A percentile compares a stretch with the other conserved stretches of the same genome.
These are phyloP conservation scores for Xylariaceae sp. DNA, from an alignment of 2,329 filamentous ascomycete species.

Conservation along the genomic window DNA sequence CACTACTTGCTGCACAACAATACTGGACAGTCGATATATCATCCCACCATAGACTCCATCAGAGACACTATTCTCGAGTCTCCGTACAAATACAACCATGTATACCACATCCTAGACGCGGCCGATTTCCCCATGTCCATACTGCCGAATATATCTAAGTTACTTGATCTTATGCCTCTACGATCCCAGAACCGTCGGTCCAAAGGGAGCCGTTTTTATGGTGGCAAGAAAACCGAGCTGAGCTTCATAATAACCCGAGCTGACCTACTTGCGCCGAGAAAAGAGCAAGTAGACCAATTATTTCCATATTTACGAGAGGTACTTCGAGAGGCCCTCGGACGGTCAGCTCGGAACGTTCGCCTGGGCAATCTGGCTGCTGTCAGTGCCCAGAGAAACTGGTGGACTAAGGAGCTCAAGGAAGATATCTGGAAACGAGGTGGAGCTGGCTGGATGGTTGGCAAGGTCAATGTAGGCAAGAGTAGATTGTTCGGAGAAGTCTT, in stretches of 20 bases:
- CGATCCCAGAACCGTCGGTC: constrained; percentile 82
- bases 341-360: constrained; percentile 69
- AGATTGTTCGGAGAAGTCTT: constrained; percentile 86
- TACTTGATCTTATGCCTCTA: constrained; percentile 72
- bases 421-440: constrained; percentile 83
- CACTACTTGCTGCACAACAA: constrained; percentile 80
- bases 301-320: constrained; percentile 84
- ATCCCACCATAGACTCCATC: constrained; percentile 80
- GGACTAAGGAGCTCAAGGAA: constrained; percentile 84
- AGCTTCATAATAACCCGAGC: constrained; percentile 90
- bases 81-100: constrained; percentile 86
- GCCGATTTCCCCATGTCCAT: constrained; percentile 97
- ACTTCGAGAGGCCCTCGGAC: constrained; percentile 74
- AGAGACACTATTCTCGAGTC: constrained; percentile 85
- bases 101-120: constrained; percentile 94
- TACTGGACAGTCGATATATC: constrained; percentile 70
- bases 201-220: constrained; percentile 64
- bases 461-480: constrained; percentile 97
- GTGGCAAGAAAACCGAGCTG: constrained; percentile 72
- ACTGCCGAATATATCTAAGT: constrained; percentile 71
- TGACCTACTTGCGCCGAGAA: constrained; percentile 81
- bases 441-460: constrained; percentile 95
- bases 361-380: constrained; percentile 86
- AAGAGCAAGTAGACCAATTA: constrained; percentile 79
- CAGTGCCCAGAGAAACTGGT: constrained; percentile 85